Percentiles rank a stretch among this genome's conserved stretches.
Conservation (phyloP, 768 basidiomycete species). For the Xerocomellus amylosporus region DNA sequence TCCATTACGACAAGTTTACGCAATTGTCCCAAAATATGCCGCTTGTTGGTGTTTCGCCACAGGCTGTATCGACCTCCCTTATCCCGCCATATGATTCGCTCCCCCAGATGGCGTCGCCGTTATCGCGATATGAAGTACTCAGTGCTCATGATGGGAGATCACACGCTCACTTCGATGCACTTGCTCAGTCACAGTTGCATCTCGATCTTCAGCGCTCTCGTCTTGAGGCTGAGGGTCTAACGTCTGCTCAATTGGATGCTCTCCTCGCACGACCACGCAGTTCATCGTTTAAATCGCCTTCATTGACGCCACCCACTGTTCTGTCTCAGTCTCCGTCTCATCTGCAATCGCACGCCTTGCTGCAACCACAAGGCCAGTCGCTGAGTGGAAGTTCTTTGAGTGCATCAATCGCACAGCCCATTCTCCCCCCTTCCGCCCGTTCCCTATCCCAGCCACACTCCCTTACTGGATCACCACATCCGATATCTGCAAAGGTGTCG, state of each 20-base stretch:
- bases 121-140: conserved; percentile 24
- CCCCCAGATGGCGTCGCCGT: conserved; percentile 20
- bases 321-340: conserved; percentile 24
- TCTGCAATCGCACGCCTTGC: conserved; percentile 12
- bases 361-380: conserved; percentile 21
- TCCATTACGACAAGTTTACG: conserved; percentile 86
- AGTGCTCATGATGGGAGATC: conserved; percentile 24
- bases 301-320: conserved; percentile 14
- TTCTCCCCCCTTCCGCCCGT: conserved; percentile 20
- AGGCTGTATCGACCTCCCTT: conserved; percentile 11
- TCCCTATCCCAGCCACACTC: conserved; percentile 29
- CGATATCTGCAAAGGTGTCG: conserved; percentile 20
- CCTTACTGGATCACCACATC: conserved; percentile 28
- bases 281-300: conserved; percentile 27
- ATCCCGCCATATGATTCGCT: conserved; percentile 22
- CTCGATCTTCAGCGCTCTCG: conserved; percentile 28
- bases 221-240: conserved; percentile 24
- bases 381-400: conserved; percentile 15
- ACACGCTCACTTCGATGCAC: conserved; percentile 21
- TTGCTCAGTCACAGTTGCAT: conserved; percentile 24
- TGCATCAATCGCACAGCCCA: conserved; percentile 18
- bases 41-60: conserved; percentile 23
- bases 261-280: conserved; percentile 23
- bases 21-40: conserved; percentile 34
- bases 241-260: conserved; percentile 29